These are phyloP conservation scores for Cyphellophora europaea DNA, from an alignment of 2,329 filamentous ascomycete genomes.

Conservation along the genomic window DNA sequence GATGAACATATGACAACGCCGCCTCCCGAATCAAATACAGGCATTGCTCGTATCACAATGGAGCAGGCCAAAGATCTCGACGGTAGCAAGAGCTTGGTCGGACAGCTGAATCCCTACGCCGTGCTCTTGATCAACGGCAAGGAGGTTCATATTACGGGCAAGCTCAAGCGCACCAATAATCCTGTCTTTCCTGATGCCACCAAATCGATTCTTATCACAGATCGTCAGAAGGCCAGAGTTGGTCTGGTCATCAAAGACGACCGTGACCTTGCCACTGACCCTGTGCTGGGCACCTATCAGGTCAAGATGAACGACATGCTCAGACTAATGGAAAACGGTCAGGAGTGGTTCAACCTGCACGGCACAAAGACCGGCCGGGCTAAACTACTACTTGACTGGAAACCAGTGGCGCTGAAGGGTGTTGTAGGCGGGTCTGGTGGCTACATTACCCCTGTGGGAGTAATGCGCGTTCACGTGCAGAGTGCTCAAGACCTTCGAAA, in stretches of 20 bases:
- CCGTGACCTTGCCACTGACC: slow-evolving; percentile 72
- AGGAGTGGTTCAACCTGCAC: slow-evolving; percentile 90
- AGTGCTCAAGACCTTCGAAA: slow-evolving; percentile 77
- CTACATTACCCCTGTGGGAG: slow-evolving; percentile 87
- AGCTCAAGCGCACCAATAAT: slow-evolving; percentile 93
- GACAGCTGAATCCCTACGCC: slow-evolving; percentile 84
- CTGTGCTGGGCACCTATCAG: slow-evolving; percentile 81
- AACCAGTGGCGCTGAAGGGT: slow-evolving; percentile 79
- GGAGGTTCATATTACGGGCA: slow-evolving; percentile 79
- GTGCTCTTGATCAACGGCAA: slow-evolving; percentile 83
- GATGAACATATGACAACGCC: slow-evolving; percentile 71
- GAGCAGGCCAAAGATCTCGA: slow-evolving; percentile 97
- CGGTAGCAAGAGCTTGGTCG: slow-evolving; percentile 81
- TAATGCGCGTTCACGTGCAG: slow-evolving; percentile 89
- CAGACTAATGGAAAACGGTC: slow-evolving; percentile 79
- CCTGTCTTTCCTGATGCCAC: slow-evolving; percentile 90
- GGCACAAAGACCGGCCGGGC: slow-evolving; percentile 73
- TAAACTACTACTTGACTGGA: slow-evolving; percentile 91
- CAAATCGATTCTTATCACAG: slow-evolving; percentile 91
- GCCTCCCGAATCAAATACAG: slow-evolving; percentile 80
- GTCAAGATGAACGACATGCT: slow-evolving; percentile 93
- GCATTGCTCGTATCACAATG: slow-evolving; percentile 85
- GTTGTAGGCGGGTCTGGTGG: slow-evolving; percentile 69
- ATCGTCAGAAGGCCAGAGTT: slow-evolving; percentile 80
- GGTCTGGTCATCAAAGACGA: slow-evolving; percentile 94